These are phyloP conservation scores for Choricystis sp. DNA, from an alignment of 139 green algal species.

Conservation along the genomic window DNA sequence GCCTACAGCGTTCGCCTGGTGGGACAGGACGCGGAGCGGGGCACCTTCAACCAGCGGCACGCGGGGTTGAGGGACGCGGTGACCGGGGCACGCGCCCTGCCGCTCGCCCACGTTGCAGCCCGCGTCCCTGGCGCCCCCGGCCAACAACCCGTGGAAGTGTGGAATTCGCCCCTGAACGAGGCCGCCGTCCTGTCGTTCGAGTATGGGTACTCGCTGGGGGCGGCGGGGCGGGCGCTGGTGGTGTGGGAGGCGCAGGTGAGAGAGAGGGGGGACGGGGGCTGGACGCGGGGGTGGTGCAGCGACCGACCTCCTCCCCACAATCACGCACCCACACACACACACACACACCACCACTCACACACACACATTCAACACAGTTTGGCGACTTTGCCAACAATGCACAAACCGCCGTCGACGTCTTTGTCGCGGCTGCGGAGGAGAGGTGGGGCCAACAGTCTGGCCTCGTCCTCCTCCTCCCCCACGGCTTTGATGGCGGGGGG, in stretches of 20 bases:
- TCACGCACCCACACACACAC: too few species aligned
- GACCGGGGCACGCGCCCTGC: constrained; percentile 16
- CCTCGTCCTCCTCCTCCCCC: constrained; percentile 66
- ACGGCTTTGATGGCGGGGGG: constrained; percentile 72
- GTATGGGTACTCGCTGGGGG: constrained; percentile 59
- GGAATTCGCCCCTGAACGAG: constrained; percentile 46
- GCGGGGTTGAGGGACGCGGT: constrained; percentile 41
- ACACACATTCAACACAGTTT: too few species aligned
- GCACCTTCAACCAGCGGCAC: constrained; percentile 72
- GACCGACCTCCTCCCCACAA: too few species aligned
- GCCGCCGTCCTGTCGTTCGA: constrained; percentile 62
- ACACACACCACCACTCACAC: too few species aligned
- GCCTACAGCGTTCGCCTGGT: constrained; percentile 41
- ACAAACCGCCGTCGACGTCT: constrained; percentile 65
- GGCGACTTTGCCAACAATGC: constrained; percentile 82
- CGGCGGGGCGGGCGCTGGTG: constrained; percentile 27
- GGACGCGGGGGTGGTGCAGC: too few species aligned
- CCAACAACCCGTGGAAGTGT: constrained; percentile 45
- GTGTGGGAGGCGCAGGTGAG: constrained; percentile 79
- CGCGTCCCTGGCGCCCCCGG: constrained; percentile 22
- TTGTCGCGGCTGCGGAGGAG: constrained; percentile 50
- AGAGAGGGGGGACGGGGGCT: too few species aligned
- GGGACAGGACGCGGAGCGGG: constrained; percentile 64
- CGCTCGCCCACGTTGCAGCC: constrained; percentile 41
- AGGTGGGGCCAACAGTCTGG: constrained; percentile 60